These are phyloP conservation scores for Diplodia intermedia DNA, from an alignment of 2,329 filamentous ascomycete genomes.

Conservation along the genomic window DNA sequence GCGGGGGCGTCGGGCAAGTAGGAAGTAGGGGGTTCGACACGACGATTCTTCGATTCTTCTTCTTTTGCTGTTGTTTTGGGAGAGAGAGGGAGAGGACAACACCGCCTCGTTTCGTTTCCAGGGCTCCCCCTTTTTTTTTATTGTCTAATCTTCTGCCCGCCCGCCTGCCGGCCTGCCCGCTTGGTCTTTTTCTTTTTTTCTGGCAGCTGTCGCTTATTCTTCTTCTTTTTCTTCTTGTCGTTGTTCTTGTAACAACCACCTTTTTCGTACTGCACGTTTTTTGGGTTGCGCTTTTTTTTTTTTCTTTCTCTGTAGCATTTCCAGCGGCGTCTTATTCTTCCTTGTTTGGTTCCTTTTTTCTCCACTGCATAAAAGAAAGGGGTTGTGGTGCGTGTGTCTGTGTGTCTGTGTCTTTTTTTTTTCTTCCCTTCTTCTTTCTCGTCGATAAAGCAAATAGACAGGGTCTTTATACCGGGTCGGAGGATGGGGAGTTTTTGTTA, in stretches of 20 bases:
- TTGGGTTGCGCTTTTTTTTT: conserved; percentile 5
- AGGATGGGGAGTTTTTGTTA: background rate
- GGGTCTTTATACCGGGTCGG: background rate
- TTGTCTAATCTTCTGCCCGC: conserved; percentile 1
- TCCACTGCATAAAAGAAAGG: conserved; percentile 10
- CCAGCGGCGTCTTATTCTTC: conserved; percentile 13
- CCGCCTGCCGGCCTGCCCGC: background rate
- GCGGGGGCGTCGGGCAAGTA: background rate
- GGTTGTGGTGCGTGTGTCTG: background rate
- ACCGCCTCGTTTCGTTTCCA: too few relatives aligned
- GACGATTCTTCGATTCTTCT: too few relatives aligned
- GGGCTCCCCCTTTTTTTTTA: background rate
- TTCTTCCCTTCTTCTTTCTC: background rate
- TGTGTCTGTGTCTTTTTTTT: background rate
- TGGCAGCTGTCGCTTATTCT: background rate
- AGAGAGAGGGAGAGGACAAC: too few relatives aligned
- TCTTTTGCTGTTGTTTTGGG: background rate
- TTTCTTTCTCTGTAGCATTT: conserved; percentile 1
- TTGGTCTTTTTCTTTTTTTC: background rate
- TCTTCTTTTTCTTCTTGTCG: too few relatives aligned
- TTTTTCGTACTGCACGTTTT: background rate
- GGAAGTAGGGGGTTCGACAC: background rate
- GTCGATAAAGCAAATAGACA: conserved; percentile 5
- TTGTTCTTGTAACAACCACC: conserved; percentile 1
- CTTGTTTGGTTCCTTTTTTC: background rate